These are phyloP conservation scores for Amphicarpaea edgeworthii DNA, from an alignment of 306 rosid genomes.

Conservation along the genomic window DNA sequence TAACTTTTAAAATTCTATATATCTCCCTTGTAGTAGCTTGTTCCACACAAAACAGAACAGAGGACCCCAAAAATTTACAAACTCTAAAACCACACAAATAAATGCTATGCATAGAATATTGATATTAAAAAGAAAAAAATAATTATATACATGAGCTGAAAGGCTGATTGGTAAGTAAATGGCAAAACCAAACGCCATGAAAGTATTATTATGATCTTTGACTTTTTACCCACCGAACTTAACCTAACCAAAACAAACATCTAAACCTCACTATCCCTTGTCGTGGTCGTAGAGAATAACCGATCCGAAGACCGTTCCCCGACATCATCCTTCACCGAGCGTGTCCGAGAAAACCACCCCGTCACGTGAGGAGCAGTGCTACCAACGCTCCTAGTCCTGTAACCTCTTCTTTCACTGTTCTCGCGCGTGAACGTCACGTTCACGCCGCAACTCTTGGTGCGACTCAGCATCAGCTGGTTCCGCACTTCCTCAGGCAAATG, in stretches of 20 bases:
- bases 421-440: constrained; percentile 56
- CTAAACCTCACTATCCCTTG: constrained; percentile 5
- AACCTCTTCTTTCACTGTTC: constrained; percentile 64
- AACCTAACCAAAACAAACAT: not conserved
- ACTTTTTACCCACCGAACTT: not conserved
- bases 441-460: constrained; percentile 56
- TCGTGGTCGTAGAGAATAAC: constrained; percentile 9
- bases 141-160: not conserved
- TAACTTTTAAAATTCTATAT: no score
- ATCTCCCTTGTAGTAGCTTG: no score
- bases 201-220: not conserved
- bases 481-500: constrained; percentile 78
- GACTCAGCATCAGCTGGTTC: constrained; percentile 57
- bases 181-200: not conserved
- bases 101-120: not conserved
- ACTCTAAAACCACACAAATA: not conserved
- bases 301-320: constrained; percentile 64
- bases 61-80: not conserved
- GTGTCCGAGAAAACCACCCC: constrained; percentile 46
- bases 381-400: constrained; percentile 59
- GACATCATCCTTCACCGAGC: constrained; percentile 34
- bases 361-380: not conserved
- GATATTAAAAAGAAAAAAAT: not conserved
- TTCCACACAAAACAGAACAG: not conserved
- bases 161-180: not conserved